Percentiles rank a stretch among this genome's conserved stretches.
These are phyloP conservation scores for Pseudocercospora fuligena DNA, from an alignment of 2,329 filamentous ascomycete genomes.

Conservation along the genomic window DNA sequence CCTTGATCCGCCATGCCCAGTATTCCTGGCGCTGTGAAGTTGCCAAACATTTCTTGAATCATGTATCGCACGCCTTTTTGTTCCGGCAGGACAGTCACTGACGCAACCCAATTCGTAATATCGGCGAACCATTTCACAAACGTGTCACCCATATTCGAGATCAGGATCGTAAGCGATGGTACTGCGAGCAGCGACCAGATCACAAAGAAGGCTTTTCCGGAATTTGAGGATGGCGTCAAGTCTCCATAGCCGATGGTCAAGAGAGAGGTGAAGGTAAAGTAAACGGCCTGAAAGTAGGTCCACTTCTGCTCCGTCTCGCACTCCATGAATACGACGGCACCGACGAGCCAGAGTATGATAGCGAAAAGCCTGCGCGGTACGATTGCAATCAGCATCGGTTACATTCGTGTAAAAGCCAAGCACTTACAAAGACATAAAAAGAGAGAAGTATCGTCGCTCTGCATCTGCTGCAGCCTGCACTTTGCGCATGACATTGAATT, in stretches of 20 bases:
- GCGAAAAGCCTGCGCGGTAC: constrained; percentile 38
- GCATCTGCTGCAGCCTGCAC: constrained; percentile 49
- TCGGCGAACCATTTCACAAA: constrained; percentile 60
- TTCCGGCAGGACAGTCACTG: constrained; percentile 52
- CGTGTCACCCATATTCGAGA: constrained; percentile 60
- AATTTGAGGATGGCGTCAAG: constrained; percentile 52
- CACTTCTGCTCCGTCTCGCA: constrained; percentile 53
- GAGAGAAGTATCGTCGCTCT: constrained; percentile 49
- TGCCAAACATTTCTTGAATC: constrained; percentile 32
- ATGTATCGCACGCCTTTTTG: constrained; percentile 31
- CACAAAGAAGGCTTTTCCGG: constrained; percentile 61
- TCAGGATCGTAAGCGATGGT: constrained; percentile 60
- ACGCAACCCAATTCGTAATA: constrained; percentile 60
- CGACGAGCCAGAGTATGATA: constrained; percentile 53
- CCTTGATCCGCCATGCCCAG: constrained; percentile 19
- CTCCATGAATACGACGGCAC: constrained; percentile 56
- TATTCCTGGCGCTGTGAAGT: background rate
- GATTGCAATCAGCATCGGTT: background rate
- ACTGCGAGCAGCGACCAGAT: constrained; percentile 62
- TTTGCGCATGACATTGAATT: constrained; percentile 56
- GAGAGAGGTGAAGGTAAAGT: constrained; percentile 59
- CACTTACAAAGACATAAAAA: constrained; percentile 40
- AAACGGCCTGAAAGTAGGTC: constrained; percentile 58
- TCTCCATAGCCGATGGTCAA: constrained; percentile 63
- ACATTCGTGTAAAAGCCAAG: no score